Evolutionary conservation across 2,329 filamentous ascomycete genomes (phyloP), one percentile per base, ranked within the genome.

Genomic region (Pezicula neosporulosa): DNA sequence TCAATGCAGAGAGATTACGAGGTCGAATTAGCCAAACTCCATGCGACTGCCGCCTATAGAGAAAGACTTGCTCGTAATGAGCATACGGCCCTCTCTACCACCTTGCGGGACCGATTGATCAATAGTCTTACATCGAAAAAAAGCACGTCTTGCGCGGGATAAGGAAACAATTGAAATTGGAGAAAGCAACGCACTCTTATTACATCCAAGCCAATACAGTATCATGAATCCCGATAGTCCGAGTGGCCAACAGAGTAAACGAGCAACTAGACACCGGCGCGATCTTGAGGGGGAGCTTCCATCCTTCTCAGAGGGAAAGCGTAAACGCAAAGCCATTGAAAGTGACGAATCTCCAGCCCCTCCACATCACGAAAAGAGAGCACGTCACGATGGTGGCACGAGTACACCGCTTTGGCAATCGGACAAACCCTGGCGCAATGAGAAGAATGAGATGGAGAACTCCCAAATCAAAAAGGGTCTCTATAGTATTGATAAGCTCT

Each of bases 141-240:
- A 86, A 65, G 78, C 78, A 58, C 77, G 83, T 33, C 69, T 87
- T 28, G 78, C 78, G 47, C 79, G 82, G 60, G 84, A 87, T 60
- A 87, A 86, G 64, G 84, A 87, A 61, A 81, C 82, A 3, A 72
- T 86, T 41, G 84, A 87, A 62, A 85, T 87, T 49, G 79, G 80
- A 54, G 84, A 87, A 64, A 80, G 80, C 27, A 85, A 80, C 43
- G 83, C 84, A 16, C 71, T 86, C 24, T 76, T 86, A 33, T 72
- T 87, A 48, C 84, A 87, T 61, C 83, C 84, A 15, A 86, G 83
- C 56, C 84, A 87, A 63, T 87, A 83, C 66, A 83, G 81, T 63
- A 74, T 86, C 48, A 78, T 78, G 48, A 85, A 86, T 66, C 84
- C 82, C 18, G 72, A 79, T 28, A 86, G 81, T 64, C 84, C 82